Percentiles rank a stretch among this genome's conserved stretches.
phyloP scores from a whole-genome alignment of 352 stramenopile genomes.

The Globisporangium carolinianum region DNA sequence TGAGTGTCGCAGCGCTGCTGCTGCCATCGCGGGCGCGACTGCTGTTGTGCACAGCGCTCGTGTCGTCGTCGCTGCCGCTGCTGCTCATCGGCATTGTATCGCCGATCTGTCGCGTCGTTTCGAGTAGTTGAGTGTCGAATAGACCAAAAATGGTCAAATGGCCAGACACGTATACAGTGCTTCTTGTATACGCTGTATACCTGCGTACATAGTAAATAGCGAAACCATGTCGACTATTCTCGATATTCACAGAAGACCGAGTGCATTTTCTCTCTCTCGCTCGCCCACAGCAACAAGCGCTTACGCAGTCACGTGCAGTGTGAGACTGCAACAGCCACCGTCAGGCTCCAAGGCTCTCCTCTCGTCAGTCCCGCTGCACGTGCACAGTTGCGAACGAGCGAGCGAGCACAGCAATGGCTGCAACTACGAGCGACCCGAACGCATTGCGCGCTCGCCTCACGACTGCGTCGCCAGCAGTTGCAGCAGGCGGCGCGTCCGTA shows the following conservation, averaged over 20 bases:
- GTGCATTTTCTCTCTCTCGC: not conserved
- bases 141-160: not conserved
- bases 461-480: not conserved
- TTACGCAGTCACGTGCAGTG: not conserved
- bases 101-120: not conserved
- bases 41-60: not conserved
- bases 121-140: no score
- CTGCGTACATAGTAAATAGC: no score
- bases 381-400: no score
- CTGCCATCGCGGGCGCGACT: slow-evolving; percentile 1
- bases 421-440: slow-evolving; percentile 21
- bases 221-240: no score
- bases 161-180: not conserved
- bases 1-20: slow-evolving; percentile 1
- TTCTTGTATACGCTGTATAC: not conserved
- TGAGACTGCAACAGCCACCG: not conserved
- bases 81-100: slow-evolving; percentile 27
- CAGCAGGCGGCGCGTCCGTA: slow-evolving; percentile 11
- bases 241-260: no score
- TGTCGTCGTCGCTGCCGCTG: slow-evolving; percentile 26
- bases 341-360: no score
- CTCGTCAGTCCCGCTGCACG: no score
- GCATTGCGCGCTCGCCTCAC: slow-evolving; percentile 11
- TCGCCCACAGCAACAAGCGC: not conserved
- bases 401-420: slow-evolving; percentile 13